Evolutionary conservation across 2,329 filamentous ascomycete species (phyloP), one percentile per base, ranked within the genome.

Genomic region (Nothophaeocryptopus gaeumannii): DNA sequence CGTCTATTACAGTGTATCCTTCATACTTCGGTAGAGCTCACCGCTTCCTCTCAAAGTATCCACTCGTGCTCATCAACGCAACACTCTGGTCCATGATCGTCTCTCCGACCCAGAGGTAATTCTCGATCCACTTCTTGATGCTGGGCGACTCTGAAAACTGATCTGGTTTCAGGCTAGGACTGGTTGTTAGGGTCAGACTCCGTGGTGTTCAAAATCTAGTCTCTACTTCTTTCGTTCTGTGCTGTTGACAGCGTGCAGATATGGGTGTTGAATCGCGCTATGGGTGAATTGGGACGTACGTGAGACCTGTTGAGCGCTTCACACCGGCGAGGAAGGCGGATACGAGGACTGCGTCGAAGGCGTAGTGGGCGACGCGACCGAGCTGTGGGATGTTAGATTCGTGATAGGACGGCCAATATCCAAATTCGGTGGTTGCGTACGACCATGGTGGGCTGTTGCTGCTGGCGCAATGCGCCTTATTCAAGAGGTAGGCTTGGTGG

Each of bases 1-100:
- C 10, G 11, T 30, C 29, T 2, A 41, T 3, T 26, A 3, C 20
- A 26, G 20, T 26, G 4, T 7, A 26, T 26, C 20, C 4, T 26
- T 33, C n/a, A 9, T 16, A n/a, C 20, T 26, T 26, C 4, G 7
- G 7, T 7, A 26, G 4, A 4, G 20, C 20, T 52, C 48, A 95
- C 75, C 91, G 82, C 71, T 83, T 91, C 66, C 93, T 82, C 76
- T 96, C 91, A 70, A 99, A 99, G 74, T 84, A 99, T 53, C 85
- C 81, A 67, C 88, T 95, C 41, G 87, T 85, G 36, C 89, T 87
- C 68, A 96, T 88, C 50, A 97, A 82, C 35, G 91, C 91, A 30
- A 97, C 89, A 29, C 90, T 95, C 75, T 95, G 88, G 72, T 99
- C 93, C 90, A 99, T 95, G 58, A 96, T 88, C 83, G 90, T 96